Base-by-base conservation (phyloP, 257 asterid species). In the Solanum pinnatisectum region DNA sequence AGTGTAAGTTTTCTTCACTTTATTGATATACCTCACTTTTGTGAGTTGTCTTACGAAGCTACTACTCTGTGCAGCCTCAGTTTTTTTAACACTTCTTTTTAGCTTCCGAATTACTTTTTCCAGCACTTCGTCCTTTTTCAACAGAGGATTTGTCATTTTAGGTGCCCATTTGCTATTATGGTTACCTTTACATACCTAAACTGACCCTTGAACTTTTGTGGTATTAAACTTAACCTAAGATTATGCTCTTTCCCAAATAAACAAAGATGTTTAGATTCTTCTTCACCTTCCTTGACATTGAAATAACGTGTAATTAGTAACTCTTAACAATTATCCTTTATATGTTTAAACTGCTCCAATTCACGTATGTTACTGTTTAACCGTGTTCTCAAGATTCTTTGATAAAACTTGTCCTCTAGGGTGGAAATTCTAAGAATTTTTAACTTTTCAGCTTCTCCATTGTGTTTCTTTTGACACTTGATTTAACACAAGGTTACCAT, bases 1-100 rank as follows among this genome's bases (percentile, higher is more conserved):
- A 91, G 82, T 76, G 98, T 94, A 90, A 94, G 98, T 87, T 81
- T 56, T 81, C 46, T 6, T 52, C 59, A 37, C 33, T 71, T 6
- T 2, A 40, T 65, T 12, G 11, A 35, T 49, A 10, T 36, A 27
- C 70, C 14, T 27, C 30, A n/a, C 10, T 40, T 40, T 77, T 60
- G 6, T 44, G 39, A 42, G 15, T 81, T 4, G 27, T 78, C 60
- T 11, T 77, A 77, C 23, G 36, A 8, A 77, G 60, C 25, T 13
- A 13, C 60, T 13, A 77, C 36, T 78, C 81, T 10, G 16, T 22
- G 30, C 30, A 79, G 25, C 20, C 5, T 79, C 84, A 79, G 20
- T 46, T 79, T 40, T 44, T 78, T 42, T 9, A 9, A 73, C 30
- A 42, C n/a, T 27, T 40, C n/a, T n/a, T 32, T 42, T 25, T 44